Evolutionary conservation across 345 rosid species (phyloP).

Genomic region (Lepidium africanum): DNA sequence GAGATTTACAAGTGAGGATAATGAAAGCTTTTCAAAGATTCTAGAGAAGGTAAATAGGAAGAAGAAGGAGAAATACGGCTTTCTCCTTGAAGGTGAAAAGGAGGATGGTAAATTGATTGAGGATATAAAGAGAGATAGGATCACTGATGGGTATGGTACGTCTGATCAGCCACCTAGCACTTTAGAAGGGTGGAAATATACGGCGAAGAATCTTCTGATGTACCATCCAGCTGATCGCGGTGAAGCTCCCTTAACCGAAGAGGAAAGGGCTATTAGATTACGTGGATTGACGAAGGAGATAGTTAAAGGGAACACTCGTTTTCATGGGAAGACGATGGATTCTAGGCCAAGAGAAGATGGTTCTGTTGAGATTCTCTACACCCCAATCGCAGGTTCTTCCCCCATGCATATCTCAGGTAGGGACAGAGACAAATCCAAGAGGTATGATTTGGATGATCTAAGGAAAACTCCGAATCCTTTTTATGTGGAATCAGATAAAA

Average conservation of each 20-base stretch:
- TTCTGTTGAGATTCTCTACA: conserved; percentile 64
- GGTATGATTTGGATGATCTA: conserved; percentile 83
- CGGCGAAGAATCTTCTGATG: conserved; percentile 88
- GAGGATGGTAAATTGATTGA: conserved; percentile 39
- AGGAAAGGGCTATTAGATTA: conserved; percentile 61
- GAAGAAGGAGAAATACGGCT: conserved; percentile 67
- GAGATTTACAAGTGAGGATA: conserved; percentile 89
- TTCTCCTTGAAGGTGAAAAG: conserved; percentile 58
- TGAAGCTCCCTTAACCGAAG: conserved; percentile 74
- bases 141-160: conserved; percentile 93
- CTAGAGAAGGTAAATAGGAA: conserved; percentile 82
- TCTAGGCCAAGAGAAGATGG: conserved; percentile 81
- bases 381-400: conserved; percentile 69
- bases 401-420: conserved; percentile 59
- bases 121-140: conserved; percentile 59
- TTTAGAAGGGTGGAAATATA: conserved; percentile 84
- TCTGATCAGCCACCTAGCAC: conserved; percentile 89
- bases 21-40: conserved; percentile 76
- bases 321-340: conserved; percentile 86
- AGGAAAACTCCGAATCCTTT: conserved; percentile 78
- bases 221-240: conserved; percentile 90
- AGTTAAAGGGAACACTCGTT: conserved; percentile 59
- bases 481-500: conserved; percentile 68
- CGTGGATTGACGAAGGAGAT: conserved; percentile 73
- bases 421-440: conserved; percentile 67